Percentiles rank a stretch among this genome's conserved stretches.
phyloP scores from a whole-genome alignment of 345 rosid species.

The Lenwebbia sp. region DNA sequence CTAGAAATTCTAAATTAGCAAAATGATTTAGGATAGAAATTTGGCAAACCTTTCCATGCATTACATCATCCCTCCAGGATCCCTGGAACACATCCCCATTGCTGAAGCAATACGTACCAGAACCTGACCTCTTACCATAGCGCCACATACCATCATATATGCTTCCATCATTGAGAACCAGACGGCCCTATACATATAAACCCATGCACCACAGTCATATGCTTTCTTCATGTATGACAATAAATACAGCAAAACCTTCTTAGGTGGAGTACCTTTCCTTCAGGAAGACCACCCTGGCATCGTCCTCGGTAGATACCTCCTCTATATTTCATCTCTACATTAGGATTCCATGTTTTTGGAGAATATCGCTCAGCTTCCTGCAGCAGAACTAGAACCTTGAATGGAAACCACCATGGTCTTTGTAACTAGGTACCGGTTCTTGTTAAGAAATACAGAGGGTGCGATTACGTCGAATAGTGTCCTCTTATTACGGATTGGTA shows the following conservation, averaged over 20 bases:
- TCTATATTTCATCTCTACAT: constrained; percentile 79
- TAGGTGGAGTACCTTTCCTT: constrained; percentile 65
- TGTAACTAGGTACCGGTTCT: neutral
- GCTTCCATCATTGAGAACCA: constrained; percentile 72
- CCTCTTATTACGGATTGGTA: neutral
- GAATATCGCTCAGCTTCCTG: constrained; percentile 91
- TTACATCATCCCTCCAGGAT: constrained; percentile 89
- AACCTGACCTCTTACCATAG: constrained; percentile 84
- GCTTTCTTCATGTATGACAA: neutral
- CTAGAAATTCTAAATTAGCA: neutral
- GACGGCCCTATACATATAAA: constrained; percentile 52
- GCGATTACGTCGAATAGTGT: neutral
- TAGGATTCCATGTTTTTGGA: constrained; percentile 78
- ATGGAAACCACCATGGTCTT: neutral
- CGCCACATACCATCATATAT: constrained; percentile 95
- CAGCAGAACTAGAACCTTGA: neutral
- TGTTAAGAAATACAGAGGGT: neutral
- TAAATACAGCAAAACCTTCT: neutral
- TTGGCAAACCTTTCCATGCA: constrained; percentile 85
- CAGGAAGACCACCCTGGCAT: constrained; percentile 98
- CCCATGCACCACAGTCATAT: neutral
- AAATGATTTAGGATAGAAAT: neutral
- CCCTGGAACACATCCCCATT: constrained; percentile 98
- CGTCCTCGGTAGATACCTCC: constrained; percentile 78
- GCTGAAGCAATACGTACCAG: constrained; percentile 80